Percentiles rank a stretch among this genome's conserved stretches.
Evolutionary conservation across 2,329 filamentous ascomycete genomes (phyloP).

Genomic region (Epichloe coenophiala): DNA sequence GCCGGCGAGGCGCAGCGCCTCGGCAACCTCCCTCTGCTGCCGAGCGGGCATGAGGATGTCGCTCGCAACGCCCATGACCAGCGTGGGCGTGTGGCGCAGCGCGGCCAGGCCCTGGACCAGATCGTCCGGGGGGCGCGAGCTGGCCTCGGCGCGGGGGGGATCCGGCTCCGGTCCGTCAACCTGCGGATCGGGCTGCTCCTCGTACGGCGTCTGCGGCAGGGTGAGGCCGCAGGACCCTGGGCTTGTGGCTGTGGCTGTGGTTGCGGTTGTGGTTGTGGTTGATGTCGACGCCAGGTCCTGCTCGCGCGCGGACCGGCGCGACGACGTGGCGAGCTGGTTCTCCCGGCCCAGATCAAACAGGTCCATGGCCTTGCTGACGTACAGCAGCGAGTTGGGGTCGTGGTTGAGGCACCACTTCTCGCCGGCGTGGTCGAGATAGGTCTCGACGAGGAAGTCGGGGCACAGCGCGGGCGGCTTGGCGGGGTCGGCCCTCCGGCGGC

Average conservation of each 20-base stretch:
- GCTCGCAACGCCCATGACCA: constrained; percentile 88
- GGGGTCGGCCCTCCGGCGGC: constrained; percentile 71
- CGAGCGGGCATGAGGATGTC: constrained; percentile 96
- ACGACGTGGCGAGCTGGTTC: constrained; percentile 49
- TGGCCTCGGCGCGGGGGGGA: constrained; percentile 1
- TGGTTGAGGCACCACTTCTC: constrained; percentile 98
- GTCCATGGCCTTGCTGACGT: constrained; percentile 98
- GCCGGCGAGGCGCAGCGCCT: constrained; percentile 62
- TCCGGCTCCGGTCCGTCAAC: too few relatives aligned
- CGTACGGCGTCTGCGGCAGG: constrained; percentile 69
- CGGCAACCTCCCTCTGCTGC: constrained; percentile 91
- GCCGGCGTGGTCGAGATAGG: constrained; percentile 92
- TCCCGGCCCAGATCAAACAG: constrained; percentile 77
- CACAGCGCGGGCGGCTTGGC: constrained; percentile 84
- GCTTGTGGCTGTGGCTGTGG: constrained; percentile 5
- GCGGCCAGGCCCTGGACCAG: constrained; percentile 61
- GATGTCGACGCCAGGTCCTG: constrained; percentile 39
- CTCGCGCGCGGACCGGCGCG: constrained; percentile 48
- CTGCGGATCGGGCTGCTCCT: constrained; percentile 55
- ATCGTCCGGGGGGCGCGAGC: constrained; percentile 54
- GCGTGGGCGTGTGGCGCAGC: constrained; percentile 62
- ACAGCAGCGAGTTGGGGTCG: constrained; percentile 87
- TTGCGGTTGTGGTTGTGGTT: constrained; percentile 24
- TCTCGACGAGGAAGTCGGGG: constrained; percentile 94
- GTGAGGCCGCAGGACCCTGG: constrained; percentile 55